Percentiles rank a stretch among this genome's conserved stretches.
Evolutionary conservation across 495 filamentous ascomycete species (phyloP).

Genomic region (Hyaloscypha bicolor): DNA sequence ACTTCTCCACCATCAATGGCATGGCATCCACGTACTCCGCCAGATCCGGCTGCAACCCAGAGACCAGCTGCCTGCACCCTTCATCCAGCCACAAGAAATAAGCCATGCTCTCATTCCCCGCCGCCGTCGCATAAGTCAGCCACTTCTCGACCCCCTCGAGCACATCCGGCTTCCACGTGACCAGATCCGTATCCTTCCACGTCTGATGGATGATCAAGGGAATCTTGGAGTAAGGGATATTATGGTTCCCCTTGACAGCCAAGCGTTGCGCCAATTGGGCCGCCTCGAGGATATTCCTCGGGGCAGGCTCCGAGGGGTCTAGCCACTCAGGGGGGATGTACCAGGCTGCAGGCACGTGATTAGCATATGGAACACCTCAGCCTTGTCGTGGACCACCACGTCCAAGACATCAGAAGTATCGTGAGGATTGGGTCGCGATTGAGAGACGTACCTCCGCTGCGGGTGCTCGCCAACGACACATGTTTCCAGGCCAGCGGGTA

Average conservation of each 20-base stretch:
- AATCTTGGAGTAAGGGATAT: slow-evolving; percentile 22
- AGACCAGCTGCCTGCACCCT: slow-evolving; percentile 19
- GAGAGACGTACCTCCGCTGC: not conserved
- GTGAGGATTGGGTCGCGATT: not conserved
- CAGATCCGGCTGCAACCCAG: slow-evolving; percentile 17
- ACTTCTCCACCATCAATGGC: slow-evolving; percentile 21
- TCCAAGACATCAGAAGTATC: not conserved
- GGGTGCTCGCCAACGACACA: not conserved
- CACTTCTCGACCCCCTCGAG: slow-evolving; percentile 27
- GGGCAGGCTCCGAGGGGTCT: not conserved
- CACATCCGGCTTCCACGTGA: slow-evolving; percentile 22
- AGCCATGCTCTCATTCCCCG: slow-evolving; percentile 19
- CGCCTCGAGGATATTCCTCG: not conserved
- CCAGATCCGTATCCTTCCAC: slow-evolving; percentile 28
- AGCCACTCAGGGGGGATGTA: not conserved
- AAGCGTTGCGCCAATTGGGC: not conserved
- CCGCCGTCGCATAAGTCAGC: slow-evolving; percentile 16
- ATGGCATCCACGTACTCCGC: slow-evolving; percentile 14
- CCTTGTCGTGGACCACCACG: not conserved
- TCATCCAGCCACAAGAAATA: slow-evolving; percentile 32
- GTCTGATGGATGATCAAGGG: slow-evolving; percentile 32
- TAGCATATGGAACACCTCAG: not conserved
- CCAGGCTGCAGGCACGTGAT: not conserved
- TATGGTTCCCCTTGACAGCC: not conserved
- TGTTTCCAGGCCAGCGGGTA: not conserved